These are phyloP conservation scores for Tolypocladium ovalisporum DNA, from an alignment of 2,329 filamentous ascomycete species.

Conservation along the genomic window DNA sequence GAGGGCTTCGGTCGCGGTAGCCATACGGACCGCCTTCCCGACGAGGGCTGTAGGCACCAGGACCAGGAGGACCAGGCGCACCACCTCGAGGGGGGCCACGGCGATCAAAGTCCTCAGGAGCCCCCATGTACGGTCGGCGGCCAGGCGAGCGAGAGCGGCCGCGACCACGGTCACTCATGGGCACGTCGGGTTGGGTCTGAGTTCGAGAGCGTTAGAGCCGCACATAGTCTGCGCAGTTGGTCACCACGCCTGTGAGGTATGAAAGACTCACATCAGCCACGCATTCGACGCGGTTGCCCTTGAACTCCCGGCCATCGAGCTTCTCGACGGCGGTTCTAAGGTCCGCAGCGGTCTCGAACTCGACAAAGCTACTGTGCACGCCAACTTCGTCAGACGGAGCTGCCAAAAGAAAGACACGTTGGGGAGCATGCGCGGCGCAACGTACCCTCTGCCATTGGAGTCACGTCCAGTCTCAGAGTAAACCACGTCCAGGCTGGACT, in stretches of 20 bases:
- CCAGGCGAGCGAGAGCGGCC: conserved; percentile 72
- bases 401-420: neutral
- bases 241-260: neutral
- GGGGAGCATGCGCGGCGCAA: conserved; percentile 9
- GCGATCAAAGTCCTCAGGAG: conserved; percentile 71
- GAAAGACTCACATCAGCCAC: conserved; percentile 60
- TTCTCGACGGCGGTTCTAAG: conserved; percentile 88
- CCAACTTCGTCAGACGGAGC: conserved; percentile 2
- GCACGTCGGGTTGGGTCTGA: conserved; percentile 70
- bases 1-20: conserved; percentile 81
- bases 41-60: conserved; percentile 74
- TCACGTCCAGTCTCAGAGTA: conserved; percentile 95
- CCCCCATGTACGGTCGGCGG: conserved; percentile 54
- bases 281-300: conserved; percentile 77
- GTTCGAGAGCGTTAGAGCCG: conserved; percentile 8
- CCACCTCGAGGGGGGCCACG: conserved; percentile 65
- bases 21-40: conserved; percentile 54
- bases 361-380: conserved; percentile 64
- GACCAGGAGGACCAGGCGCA: neutral
- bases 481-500: conserved; percentile 93
- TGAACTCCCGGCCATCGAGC: conserved; percentile 87
- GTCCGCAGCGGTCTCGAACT: conserved; percentile 89
- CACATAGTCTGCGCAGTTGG: neutral
- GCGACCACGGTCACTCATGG: conserved; percentile 56
- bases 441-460: conserved; percentile 84